Conservation (phyloP, 352 stramenopile genomes). For the Pythium folliculosum region DNA sequence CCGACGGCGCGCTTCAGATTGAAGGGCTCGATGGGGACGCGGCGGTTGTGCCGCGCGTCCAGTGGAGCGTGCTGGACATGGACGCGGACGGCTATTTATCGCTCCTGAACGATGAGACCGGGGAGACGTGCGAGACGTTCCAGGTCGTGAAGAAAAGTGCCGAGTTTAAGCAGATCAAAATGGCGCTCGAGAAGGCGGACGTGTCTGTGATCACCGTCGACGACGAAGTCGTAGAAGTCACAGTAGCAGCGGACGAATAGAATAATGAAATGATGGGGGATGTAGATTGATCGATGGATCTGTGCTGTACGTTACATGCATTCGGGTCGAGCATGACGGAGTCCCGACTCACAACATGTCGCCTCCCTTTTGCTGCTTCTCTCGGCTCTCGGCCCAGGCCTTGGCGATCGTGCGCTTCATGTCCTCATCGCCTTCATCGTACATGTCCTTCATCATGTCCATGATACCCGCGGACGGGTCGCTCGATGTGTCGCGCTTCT, state of each 20-base stretch:
- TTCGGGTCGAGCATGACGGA: background rate
- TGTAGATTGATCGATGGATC: background rate
- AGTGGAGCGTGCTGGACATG: constrained; percentile 73
- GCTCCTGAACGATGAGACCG: constrained; percentile 64
- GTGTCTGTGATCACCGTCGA: constrained; percentile 56
- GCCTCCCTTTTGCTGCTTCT: constrained; percentile 46
- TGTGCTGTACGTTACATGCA: background rate
- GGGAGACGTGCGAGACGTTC: constrained; percentile 69
- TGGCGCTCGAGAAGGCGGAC: constrained; percentile 53
- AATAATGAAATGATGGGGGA: background rate
- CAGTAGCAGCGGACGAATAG: constrained; percentile 13
- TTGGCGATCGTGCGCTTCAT: constrained; percentile 91
- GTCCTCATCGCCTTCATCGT: constrained; percentile 85
- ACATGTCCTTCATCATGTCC: constrained; percentile 94
- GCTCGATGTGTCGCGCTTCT: constrained; percentile 42
- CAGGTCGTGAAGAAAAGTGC: constrained; percentile 67
- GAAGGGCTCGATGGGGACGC: constrained; percentile 22
- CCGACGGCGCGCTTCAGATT: constrained; percentile 35
- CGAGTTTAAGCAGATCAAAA: constrained; percentile 75
- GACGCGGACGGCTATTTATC: constrained; percentile 78
- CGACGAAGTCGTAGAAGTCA: constrained; percentile 34
- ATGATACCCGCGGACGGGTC: constrained; percentile 85
- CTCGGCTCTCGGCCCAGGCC: constrained; percentile 82
- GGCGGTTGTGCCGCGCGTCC: constrained; percentile 26
- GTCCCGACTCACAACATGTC: constrained; percentile 6